Evolutionary conservation across 1,139 yeast species (phyloP).

Genomic region (Tardiomyces digboiensis): DNA sequence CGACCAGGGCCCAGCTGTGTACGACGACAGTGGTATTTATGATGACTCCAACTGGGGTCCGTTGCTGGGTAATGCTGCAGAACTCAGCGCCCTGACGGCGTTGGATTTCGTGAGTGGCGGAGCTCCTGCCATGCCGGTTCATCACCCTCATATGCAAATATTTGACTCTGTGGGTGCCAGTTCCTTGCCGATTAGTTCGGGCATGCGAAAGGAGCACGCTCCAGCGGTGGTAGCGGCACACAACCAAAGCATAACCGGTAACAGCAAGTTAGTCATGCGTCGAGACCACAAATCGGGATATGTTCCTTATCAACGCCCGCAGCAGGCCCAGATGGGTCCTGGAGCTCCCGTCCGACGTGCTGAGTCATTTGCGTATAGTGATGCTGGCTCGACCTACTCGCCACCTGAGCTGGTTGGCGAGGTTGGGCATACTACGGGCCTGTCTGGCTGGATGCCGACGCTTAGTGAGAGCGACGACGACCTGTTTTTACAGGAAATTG

Average conservation of each 20-base stretch:
- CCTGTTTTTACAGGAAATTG: background rate
- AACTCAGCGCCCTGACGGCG: too few relatives aligned
- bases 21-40: background rate
- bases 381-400: slow-evolving; percentile 3
- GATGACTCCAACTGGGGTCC: background rate
- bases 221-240: too few relatives aligned
- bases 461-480: slow-evolving; percentile 1
- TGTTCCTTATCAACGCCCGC: background rate
- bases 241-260: too few relatives aligned
- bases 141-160: too few relatives aligned
- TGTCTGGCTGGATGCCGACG: slow-evolving; percentile 5
- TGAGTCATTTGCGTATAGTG: background rate
- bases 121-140: too few relatives aligned
- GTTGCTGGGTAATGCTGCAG: background rate
- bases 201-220: too few relatives aligned
- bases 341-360: background rate
- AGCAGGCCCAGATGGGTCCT: background rate
- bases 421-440: slow-evolving; percentile 1
- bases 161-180: too few relatives aligned
- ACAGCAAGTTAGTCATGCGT: background rate
- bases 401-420: slow-evolving; percentile 9
- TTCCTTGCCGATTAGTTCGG: too few relatives aligned
- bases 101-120: too few relatives aligned
- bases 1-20: slow-evolving; percentile 3
- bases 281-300: background rate